These are phyloP conservation scores for Auricularia auricula-judae DNA, from an alignment of 768 basidiomycete species.

Conservation along the genomic window DNA sequence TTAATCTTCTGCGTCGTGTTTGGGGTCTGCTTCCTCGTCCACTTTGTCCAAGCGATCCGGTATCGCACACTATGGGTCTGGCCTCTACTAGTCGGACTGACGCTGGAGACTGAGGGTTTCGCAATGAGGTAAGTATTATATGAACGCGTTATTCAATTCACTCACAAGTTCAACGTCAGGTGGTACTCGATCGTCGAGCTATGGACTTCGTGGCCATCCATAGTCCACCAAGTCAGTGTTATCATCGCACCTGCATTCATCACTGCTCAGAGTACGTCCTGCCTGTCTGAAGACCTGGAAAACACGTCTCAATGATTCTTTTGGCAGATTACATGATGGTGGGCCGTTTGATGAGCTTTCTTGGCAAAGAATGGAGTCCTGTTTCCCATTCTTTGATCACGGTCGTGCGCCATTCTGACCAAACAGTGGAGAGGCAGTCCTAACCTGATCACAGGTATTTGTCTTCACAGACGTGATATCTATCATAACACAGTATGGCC, in stretches of 20 bases:
- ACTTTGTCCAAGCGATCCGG: conserved; percentile 1
- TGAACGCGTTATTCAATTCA: neutral
- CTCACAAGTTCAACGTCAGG: neutral
- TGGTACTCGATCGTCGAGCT: conserved; percentile 1
- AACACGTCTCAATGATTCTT: neutral
- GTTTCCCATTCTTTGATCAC: conserved; percentile 7
- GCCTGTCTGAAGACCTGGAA: neutral
- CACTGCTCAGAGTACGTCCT: conserved; percentile 6
- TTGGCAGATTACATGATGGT: conserved; percentile 10
- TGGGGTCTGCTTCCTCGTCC: neutral
- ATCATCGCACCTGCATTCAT: conserved; percentile 10
- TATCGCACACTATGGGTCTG: conserved; percentile 1
- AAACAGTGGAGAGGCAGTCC: too few species aligned
- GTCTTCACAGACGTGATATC: conserved; percentile 8
- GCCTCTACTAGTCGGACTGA: neutral
- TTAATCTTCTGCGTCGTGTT: conserved; percentile 3
- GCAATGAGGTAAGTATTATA: neutral
- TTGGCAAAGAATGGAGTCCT: conserved; percentile 4
- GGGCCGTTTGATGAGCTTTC: conserved; percentile 7
- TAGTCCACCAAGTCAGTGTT: conserved; percentile 4
- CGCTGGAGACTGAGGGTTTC: conserved; percentile 5
- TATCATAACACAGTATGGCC: conserved; percentile 5
- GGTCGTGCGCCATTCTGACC: neutral
- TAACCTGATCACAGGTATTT: neutral
- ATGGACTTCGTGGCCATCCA: conserved; percentile 1